phyloP scores from a whole-genome alignment of 768 basidiomycete genomes.

The Boletus sp. region DNA sequence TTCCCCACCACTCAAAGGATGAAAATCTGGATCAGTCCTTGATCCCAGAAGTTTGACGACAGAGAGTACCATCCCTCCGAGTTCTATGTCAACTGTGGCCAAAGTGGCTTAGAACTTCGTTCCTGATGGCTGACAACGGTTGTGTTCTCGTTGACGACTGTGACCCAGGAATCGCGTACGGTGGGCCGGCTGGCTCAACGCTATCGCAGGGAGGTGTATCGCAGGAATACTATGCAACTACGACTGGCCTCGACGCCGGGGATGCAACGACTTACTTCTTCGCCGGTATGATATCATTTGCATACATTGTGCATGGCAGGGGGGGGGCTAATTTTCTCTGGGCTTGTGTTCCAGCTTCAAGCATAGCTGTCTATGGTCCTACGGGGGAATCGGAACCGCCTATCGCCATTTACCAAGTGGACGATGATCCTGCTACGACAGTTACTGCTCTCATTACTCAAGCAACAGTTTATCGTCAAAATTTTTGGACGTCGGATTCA shows the following conservation, averaged over 20 bases:
- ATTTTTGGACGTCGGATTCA: neutral
- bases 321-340: neutral
- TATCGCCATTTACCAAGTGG: constrained; percentile 1
- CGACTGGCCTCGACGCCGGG: neutral
- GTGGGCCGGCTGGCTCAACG: neutral
- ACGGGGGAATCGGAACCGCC: neutral
- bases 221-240: neutral
- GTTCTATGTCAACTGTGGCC: neutral
- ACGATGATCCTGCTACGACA: neutral
- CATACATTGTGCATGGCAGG: neutral
- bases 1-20: too few relatives aligned
- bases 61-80: neutral
- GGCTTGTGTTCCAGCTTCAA: constrained; percentile 2
- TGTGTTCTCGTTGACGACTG: constrained; percentile 1
- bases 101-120: neutral
- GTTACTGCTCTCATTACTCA: neutral
- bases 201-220: neutral
- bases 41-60: neutral
- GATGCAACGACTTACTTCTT: constrained; percentile 1
- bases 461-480: neutral
- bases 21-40: neutral
- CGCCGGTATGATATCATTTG: neutral
- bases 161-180: neutral
- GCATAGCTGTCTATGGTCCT: neutral
- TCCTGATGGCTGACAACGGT: neutral